Evolutionary conservation across 1,139 yeast genomes (phyloP), one percentile per base, ranked within the genome.

Genomic region (Citeromyces siamensis): DNA sequence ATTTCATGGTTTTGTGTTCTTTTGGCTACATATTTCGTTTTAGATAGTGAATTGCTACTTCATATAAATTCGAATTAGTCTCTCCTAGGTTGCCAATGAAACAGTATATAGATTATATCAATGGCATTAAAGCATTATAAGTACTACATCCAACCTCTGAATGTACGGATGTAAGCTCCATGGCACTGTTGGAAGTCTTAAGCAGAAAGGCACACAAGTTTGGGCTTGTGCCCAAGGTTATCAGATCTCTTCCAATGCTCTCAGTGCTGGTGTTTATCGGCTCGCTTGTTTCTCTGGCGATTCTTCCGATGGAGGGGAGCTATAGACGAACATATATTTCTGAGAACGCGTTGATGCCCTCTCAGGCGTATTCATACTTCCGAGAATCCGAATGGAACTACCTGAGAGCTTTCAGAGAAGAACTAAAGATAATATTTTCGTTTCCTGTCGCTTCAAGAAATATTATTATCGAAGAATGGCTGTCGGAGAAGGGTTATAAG

Each of bases 321-420:
- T 85, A 65, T 52, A 65, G 96, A 39, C 62, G 67, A 45, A 84
- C 95, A 5, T 90, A 90, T 53, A 82, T 88, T 16, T 81, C 94
- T 6, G 99, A 93, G 53, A 93, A 90, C 58, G 99, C 99, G 26
- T 64, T 93, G 54, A 78, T 93, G 83, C 97, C 98, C 9, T 88
- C 94, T 1, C 97, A 90, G 54, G 97, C 90, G 3, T 80, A 79
- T 47, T 80, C 95, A 13, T 86, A 85, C 53, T 93, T 85, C 55
- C 66, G 97, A 41, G 97, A 88, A 48, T 76, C 90, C 37, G 98
- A 90, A 51, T 90, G 97, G 96, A 85, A 88, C 50, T 65, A 83
- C 39, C 75, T 86, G 19, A 63, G 97, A 41, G 98, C 96, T 0
- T 86, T 79, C 52, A 66, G 95, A 42, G 69, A 68, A 33, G 84